phyloP scores from a whole-genome alignment of 2,329 filamentous ascomycete genomes.

The Penicillium brevicompactum region DNA sequence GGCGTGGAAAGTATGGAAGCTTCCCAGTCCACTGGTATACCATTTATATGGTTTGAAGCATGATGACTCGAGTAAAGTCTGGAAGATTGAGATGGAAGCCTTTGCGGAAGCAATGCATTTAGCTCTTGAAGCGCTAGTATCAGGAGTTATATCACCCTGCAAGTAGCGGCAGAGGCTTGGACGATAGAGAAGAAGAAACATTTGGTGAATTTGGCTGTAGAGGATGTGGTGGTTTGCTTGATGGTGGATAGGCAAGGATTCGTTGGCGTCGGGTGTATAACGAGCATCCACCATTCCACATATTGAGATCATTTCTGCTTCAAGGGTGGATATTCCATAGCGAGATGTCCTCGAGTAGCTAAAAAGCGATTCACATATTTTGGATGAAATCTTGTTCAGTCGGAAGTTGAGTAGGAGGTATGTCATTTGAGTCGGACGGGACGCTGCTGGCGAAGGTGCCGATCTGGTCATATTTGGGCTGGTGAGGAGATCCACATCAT shows the following conservation, averaged over 20 bases:
- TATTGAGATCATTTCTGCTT: conserved; percentile 33
- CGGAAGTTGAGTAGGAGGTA: conserved; percentile 43
- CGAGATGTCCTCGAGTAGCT: conserved; percentile 25
- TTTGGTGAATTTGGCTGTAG: conserved; percentile 43
- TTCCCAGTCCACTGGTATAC: conserved; percentile 43
- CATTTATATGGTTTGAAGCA: conserved; percentile 41
- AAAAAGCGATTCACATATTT: conserved; percentile 40
- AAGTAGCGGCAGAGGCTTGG: conserved; percentile 36
- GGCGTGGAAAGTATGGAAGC: conserved; percentile 46
- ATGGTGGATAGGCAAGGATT: conserved; percentile 36
- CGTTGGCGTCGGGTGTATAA: conserved; percentile 29
- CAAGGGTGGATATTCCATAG: conserved; percentile 26
- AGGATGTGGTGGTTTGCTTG: conserved; percentile 45
- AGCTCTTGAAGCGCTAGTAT: conserved; percentile 31
- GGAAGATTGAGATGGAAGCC: conserved; percentile 37
- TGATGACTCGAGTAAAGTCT: conserved; percentile 32
- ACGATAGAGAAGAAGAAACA: conserved; percentile 41
- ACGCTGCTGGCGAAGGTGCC: conserved; percentile 17
- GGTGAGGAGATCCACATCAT: conserved; percentile 38
- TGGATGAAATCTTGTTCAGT: conserved; percentile 39
- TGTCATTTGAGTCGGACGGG: conserved; percentile 44
- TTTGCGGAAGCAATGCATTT: conserved; percentile 39
- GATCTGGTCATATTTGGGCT: conserved; percentile 15
- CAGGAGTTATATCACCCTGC: conserved; percentile 33
- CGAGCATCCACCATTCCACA: conserved; percentile 34